Evolutionary conservation across 225 moss, liverwort and hornwort species (phyloP).

Genomic region (Marchantia polymorpha): DNA sequence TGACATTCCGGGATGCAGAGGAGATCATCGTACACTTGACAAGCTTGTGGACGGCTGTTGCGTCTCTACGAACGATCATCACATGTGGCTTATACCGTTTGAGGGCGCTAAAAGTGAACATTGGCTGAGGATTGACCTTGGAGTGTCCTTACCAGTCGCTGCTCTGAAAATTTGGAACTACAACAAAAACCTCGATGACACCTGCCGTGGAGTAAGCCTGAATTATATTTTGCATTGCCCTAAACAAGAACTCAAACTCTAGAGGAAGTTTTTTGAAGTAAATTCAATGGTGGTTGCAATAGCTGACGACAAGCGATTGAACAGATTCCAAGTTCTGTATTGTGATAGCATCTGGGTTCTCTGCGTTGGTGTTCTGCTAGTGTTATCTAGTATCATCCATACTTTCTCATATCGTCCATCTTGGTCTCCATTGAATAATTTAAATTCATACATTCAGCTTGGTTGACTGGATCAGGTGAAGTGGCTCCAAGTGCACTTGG

Average conservation of each 20-base stretch:
- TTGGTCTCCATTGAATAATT: too few relatives aligned
- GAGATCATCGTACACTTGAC: conserved; percentile 46
- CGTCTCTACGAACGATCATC: conserved; percentile 36
- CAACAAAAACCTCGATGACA: conserved; percentile 49
- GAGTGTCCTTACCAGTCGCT: conserved; percentile 38
- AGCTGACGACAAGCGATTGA: too few relatives aligned
- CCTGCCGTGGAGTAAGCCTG: conserved; percentile 45
- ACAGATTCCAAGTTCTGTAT: too few relatives aligned
- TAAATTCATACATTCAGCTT: neutral
- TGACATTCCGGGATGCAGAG: conserved; percentile 47
- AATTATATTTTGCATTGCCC: too few relatives aligned
- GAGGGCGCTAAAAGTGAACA: conserved; percentile 39
- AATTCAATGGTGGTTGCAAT: too few relatives aligned
- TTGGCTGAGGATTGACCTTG: conserved; percentile 47
- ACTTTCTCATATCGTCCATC: too few relatives aligned
- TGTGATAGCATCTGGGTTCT: too few relatives aligned
- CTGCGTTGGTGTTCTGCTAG: too few relatives aligned
- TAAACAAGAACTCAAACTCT: neutral
- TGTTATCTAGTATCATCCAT: too few relatives aligned
- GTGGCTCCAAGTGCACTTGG: conserved; percentile 37
- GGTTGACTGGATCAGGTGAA: conserved; percentile 34
- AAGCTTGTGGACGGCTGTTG: conserved; percentile 50
- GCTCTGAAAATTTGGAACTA: conserved; percentile 51
- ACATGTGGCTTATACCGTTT: conserved; percentile 55
- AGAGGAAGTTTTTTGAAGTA: too few relatives aligned